Percentiles rank a stretch among this genome's conserved stretches.
These are phyloP conservation scores for Sugiyamaella mastotermitis DNA, from an alignment of 805 yeast genomes.

Conservation along the genomic window DNA sequence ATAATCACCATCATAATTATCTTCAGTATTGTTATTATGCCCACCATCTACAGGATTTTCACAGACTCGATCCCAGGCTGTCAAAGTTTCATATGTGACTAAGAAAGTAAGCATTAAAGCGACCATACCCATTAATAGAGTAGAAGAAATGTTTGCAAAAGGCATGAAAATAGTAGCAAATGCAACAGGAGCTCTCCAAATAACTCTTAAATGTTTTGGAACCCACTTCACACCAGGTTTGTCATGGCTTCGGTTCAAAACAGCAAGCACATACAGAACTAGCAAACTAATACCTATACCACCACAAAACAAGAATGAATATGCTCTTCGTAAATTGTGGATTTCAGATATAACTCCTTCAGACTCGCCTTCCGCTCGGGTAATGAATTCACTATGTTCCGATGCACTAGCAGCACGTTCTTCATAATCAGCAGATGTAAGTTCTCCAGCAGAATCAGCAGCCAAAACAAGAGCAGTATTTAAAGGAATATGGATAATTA, in stretches of 20 bases:
- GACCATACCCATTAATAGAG: conserved; percentile 40
- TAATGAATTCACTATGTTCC: no score
- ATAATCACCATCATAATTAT: no score
- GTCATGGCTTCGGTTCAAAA: conserved; percentile 42
- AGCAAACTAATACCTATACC: conserved; percentile 44
- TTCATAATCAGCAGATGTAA: conserved; percentile 31
- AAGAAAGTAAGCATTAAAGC: conserved; percentile 32
- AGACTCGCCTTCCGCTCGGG: not conserved
- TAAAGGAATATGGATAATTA: conserved; percentile 45
- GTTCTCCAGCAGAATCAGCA: conserved; percentile 55
- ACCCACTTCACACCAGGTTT: conserved; percentile 28
- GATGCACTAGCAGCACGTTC: conserved; percentile 10
- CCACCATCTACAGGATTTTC: not conserved
- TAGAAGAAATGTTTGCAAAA: conserved; percentile 39
- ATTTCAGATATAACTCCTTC: conserved; percentile 7
- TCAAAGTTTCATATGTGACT: conserved; percentile 33
- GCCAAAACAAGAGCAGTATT: conserved; percentile 43
- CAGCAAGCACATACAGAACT: conserved; percentile 36
- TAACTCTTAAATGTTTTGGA: conserved; percentile 35
- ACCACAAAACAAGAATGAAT: conserved; percentile 42
- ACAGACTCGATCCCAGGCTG: conserved; percentile 6
- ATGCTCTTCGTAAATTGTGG: not conserved
- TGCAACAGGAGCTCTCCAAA: conserved; percentile 39
- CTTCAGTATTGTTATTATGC: not conserved
- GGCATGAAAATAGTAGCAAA: conserved; percentile 36